Evolutionary conservation across 345 rosid species (phyloP).

Genomic region (Pistacia vera): DNA sequence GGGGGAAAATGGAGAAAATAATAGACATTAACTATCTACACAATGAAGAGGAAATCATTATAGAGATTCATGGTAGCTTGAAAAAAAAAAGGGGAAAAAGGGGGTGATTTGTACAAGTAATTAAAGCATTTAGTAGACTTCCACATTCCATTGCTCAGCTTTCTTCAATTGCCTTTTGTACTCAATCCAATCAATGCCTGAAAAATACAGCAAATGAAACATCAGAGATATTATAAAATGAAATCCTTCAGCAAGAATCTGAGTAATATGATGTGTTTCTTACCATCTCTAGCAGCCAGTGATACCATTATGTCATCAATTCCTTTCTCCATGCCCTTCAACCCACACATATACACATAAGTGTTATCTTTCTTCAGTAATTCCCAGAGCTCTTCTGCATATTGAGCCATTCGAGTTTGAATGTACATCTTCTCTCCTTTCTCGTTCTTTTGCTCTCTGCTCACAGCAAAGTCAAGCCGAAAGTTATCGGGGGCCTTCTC

Average conservation of each 20-base stretch:
- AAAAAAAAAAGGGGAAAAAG: neutral
- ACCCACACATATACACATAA: slow-evolving; percentile 89
- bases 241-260: neutral
- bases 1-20: neutral
- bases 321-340: slow-evolving; percentile 97
- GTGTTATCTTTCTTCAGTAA: slow-evolving; percentile 93
- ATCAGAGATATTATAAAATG: neutral
- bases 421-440: slow-evolving; percentile 94
- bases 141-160: slow-evolving; percentile 93
- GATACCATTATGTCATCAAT: slow-evolving; percentile 83
- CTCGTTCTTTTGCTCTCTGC: slow-evolving; percentile 86
- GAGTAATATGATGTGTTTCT: neutral
- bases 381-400: slow-evolving; percentile 91
- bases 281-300: slow-evolving; percentile 90
- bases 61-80: neutral
- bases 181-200: slow-evolving; percentile 85
- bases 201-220: neutral
- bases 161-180: slow-evolving; percentile 87
- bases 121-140: slow-evolving; percentile 60
- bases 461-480: slow-evolving; percentile 83
- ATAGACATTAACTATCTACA: slow-evolving; percentile 33
- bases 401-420: slow-evolving; percentile 93
- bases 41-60: slow-evolving; percentile 16
- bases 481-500: slow-evolving; percentile 69
- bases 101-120: slow-evolving; percentile 24